A percentile compares a stretch with the other conserved stretches of the same genome.
Conservation (phyloP, 257 asterid species). For the Thymus quinquecostatus region DNA sequence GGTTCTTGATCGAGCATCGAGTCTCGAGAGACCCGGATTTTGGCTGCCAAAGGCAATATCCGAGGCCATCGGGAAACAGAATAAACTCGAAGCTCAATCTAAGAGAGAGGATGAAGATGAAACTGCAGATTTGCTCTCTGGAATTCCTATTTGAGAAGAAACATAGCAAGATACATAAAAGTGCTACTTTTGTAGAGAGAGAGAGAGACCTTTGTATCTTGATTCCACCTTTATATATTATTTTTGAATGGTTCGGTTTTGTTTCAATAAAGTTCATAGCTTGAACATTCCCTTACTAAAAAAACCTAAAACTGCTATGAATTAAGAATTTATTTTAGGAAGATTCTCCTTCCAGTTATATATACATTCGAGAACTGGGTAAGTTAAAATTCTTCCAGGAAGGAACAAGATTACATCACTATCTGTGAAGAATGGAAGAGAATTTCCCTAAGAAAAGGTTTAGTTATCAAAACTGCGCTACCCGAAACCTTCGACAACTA, state of each 20-base stretch:
- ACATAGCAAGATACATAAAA: neutral
- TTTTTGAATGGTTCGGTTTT: too few species aligned
- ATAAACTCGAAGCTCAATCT: constrained; percentile 65
- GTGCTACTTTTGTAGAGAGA: neutral
- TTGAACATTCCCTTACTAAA: too few species aligned
- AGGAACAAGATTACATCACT: neutral
- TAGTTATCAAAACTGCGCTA: neutral
- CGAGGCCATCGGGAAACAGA: constrained; percentile 73
- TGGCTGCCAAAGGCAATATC: constrained; percentile 90
- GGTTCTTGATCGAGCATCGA: constrained; percentile 81
- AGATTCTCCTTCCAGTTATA: too few species aligned
- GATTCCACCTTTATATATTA: too few species aligned
- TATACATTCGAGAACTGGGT: neutral
- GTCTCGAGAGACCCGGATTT: constrained; percentile 88
- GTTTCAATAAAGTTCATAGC: too few species aligned
- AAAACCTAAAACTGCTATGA: too few species aligned
- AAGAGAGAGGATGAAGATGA: constrained; percentile 44
- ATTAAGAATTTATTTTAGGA: too few species aligned
- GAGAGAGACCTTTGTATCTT: neutral
- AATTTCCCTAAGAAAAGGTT: neutral
- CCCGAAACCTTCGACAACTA: neutral
- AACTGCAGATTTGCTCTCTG: constrained; percentile 33
- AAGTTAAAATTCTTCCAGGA: neutral
- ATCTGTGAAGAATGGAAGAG: neutral
- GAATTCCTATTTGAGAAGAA: constrained; percentile 22